A percentile compares a stretch with the other conserved stretches of the same genome.
Evolutionary conservation across 805 yeast genomes (phyloP).

Genomic region (Priceomyces castillae): DNA sequence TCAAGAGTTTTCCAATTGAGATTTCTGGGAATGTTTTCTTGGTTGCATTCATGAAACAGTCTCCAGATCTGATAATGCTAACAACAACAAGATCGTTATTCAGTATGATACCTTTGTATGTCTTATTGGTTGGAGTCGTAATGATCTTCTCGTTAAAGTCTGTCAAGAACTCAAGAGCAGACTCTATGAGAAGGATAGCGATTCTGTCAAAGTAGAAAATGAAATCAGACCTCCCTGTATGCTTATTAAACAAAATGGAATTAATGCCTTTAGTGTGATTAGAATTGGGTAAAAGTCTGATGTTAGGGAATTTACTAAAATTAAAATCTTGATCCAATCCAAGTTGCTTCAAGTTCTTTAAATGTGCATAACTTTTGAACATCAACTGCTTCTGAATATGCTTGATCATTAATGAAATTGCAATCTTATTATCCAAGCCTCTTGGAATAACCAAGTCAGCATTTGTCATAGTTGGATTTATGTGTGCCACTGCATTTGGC

Average conservation of each 20-base stretch:
- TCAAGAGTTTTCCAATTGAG: slow-evolving; percentile 75
- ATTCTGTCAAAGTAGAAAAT: slow-evolving; percentile 83
- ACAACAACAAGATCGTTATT: slow-evolving; percentile 62
- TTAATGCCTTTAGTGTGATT: slow-evolving; percentile 72
- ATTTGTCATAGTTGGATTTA: slow-evolving; percentile 69
- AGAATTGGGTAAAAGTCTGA: slow-evolving; percentile 43
- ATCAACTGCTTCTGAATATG: slow-evolving; percentile 74
- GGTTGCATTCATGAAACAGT: slow-evolving; percentile 80
- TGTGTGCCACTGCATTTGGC: slow-evolving; percentile 79
- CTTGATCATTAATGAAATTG: slow-evolving; percentile 72
- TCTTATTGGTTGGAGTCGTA: slow-evolving; percentile 19
- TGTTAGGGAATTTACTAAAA: slow-evolving; percentile 23
- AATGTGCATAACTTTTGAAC: slow-evolving; percentile 63
- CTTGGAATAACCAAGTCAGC: slow-evolving; percentile 93
- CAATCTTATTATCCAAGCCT: slow-evolving; percentile 78
- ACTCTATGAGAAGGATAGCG: slow-evolving; percentile 65
- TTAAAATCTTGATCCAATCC: slow-evolving; percentile 43
- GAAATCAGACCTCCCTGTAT: slow-evolving; percentile 68
- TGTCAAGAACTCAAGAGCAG: slow-evolving; percentile 59
- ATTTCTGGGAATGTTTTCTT: slow-evolving; percentile 76
- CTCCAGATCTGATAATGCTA: slow-evolving; percentile 86
- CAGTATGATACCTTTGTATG: slow-evolving; percentile 41
- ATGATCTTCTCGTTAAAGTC: slow-evolving; percentile 36
- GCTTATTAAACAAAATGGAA: slow-evolving; percentile 60
- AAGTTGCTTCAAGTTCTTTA: slow-evolving; percentile 57